Evolutionary conservation across 2,329 filamentous ascomycete species (phyloP), one percentile per base, ranked within the genome.

Genomic region (Sporothrix variecibatus): DNA sequence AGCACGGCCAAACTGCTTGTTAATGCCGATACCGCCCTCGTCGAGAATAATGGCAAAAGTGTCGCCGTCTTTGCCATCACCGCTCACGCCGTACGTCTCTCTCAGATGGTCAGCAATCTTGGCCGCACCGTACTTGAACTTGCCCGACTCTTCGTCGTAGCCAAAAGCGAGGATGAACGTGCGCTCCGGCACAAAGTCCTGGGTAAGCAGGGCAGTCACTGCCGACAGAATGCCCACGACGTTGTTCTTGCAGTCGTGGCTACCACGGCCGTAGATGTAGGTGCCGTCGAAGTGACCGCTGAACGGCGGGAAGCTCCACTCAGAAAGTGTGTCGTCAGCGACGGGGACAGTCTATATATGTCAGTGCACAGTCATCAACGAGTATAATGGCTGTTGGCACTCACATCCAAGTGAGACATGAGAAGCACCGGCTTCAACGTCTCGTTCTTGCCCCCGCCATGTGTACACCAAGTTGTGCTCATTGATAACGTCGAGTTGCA

Each of bases 241-340:
- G n/a, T 60, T 60, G 56, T 60, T 60, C 28, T 60, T 60, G 56
- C 56, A 60, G 56, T 60, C 56, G 28, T 60, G 56, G 28, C 56
- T 60, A 7, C 56, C 56, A 17, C 56, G 56, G 6, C 56, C 56
- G 28, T 60, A 60, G 7, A 60, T 60, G 15, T 60, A 60, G 3
- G 56, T 60, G 56, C 56, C 56, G 28, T 60, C 56, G 28, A 60
- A 60, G 8, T 60, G 28, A 5, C 56, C 56, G 17, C 56, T 60
- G 28, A 60, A 60, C 1, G 56, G 56, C 15, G 56, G 56, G 12
- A 20, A 34, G 26, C 17, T 28, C 56, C 56, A 60, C 17, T 60
- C 56, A 4, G 56, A 12, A 28, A 60, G 28, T 5, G 56, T 60
- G 26, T 60, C 56, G 28, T 60, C 56, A 4, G 56, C 56, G 17